phyloP scores from a whole-genome alignment of 768 basidiomycete species.

The Macrolepiota fuliginosa region DNA sequence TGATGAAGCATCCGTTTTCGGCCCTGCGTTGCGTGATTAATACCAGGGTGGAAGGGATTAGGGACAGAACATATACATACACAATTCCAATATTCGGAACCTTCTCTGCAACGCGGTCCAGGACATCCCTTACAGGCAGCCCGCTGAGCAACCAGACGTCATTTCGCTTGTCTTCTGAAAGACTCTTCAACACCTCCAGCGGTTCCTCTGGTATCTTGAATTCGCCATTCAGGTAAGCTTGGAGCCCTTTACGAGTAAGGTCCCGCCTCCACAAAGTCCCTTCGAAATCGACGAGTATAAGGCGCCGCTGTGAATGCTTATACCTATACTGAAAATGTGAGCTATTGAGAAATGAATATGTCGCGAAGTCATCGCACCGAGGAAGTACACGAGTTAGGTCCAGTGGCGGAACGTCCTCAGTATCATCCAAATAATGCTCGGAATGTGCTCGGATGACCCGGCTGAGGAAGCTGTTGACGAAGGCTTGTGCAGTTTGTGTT shows the following conservation, averaged over 20 bases:
- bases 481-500: constrained; percentile 84
- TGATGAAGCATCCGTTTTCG: constrained; percentile 87
- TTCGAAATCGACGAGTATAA: constrained; percentile 78
- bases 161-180: constrained; percentile 65
- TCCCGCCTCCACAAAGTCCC: constrained; percentile 75
- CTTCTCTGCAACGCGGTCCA: constrained; percentile 60
- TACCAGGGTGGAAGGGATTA: constrained; percentile 1
- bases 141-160: constrained; percentile 85
- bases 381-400: constrained; percentile 54
- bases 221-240: constrained; percentile 18
- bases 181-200: constrained; percentile 49
- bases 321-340: constrained; percentile 34
- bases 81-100: constrained; percentile 75
- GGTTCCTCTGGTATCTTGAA: constrained; percentile 37
- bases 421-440: constrained; percentile 44
- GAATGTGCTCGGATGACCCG: constrained; percentile 70
- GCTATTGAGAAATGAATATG: neutral
- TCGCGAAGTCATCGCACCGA: neutral
- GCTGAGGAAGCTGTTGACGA: constrained; percentile 76
- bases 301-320: constrained; percentile 58
- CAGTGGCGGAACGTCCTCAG: constrained; percentile 26
- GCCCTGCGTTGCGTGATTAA: constrained; percentile 40
- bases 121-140: constrained; percentile 55
- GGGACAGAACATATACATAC: constrained; percentile 35
- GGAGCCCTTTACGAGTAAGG: constrained; percentile 42